Percentiles rank a stretch among this genome's conserved stretches.
These are phyloP conservation scores for Pseudogymnoascus sp. DNA, from an alignment of 2,329 filamentous ascomycete genomes.

Conservation along the genomic window DNA sequence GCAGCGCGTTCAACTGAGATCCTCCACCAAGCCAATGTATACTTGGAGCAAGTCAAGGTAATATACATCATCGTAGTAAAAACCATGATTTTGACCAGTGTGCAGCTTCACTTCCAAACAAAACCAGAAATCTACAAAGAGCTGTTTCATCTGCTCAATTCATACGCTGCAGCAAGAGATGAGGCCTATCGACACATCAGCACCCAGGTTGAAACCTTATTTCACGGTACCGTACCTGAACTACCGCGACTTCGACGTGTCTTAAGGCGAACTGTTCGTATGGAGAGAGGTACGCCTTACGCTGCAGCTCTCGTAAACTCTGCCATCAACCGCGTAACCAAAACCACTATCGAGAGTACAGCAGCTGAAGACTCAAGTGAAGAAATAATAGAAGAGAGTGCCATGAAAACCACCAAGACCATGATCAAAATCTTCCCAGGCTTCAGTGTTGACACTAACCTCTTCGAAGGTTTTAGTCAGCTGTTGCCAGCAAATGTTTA, in stretches of 20 bases:
- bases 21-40: background rate
- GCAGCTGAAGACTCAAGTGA: background rate
- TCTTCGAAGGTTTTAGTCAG: background rate
- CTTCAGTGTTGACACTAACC: background rate
- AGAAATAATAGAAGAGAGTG: background rate
- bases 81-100: background rate
- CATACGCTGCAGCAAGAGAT: background rate
- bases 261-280: background rate
- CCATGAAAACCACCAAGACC: background rate
- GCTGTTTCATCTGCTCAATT: background rate
- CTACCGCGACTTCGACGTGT: background rate
- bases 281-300: background rate
- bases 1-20: background rate
- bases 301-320: conserved; percentile 3
- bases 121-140: background rate
- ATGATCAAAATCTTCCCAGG: background rate
- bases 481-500: background rate
- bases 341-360: background rate
- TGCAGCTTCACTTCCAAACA: background rate
- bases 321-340: background rate
- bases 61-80: background rate
- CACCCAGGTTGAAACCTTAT: background rate
- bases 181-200: background rate
- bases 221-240: background rate
- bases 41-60: conserved; percentile 3